These are phyloP conservation scores for Peronospora tabacina DNA, from an alignment of 352 stramenopile species.

Conservation along the genomic window DNA sequence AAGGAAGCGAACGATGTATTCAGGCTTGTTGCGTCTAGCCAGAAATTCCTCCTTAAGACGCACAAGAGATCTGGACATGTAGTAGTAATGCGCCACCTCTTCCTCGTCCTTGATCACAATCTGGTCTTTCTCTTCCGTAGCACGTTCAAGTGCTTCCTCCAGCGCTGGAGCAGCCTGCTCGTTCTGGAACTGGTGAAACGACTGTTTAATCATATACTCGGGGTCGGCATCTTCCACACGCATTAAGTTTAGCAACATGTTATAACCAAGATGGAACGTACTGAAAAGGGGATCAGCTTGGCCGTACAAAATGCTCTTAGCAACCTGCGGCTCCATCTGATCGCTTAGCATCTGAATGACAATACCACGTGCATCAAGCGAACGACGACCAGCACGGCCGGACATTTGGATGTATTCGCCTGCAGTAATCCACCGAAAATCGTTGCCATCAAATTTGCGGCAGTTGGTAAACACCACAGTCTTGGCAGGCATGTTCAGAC, in stretches of 20 bases:
- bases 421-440: conserved; percentile 93
- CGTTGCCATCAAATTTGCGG: conserved; percentile 93
- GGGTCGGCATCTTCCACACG: conserved; percentile 94
- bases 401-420: conserved; percentile 95
- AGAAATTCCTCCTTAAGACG: conserved; percentile 89
- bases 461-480: conserved; percentile 98
- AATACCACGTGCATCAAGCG: conserved; percentile 95
- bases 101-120: conserved; percentile 89
- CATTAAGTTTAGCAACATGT: conserved; percentile 99
- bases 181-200: conserved; percentile 94
- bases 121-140: conserved; percentile 76
- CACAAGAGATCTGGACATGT: conserved; percentile 88
- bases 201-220: conserved; percentile 97
- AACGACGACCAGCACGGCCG: conserved; percentile 94
- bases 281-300: conserved; percentile 61
- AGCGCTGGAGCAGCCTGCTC: conserved; percentile 70
- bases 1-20: conserved; percentile 91
- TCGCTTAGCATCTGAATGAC: conserved; percentile 99
- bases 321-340: conserved; percentile 96
- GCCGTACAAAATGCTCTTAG: conserved; percentile 90
- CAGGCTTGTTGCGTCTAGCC: conserved; percentile 87
- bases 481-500: conserved; percentile 99
- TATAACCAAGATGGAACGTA: conserved; percentile 98
- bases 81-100: conserved; percentile 85
- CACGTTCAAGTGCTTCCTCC: conserved; percentile 69